Base-by-base conservation (phyloP, 2,329 filamentous ascomycete species). In the Parascedosporium putredinis region DNA sequence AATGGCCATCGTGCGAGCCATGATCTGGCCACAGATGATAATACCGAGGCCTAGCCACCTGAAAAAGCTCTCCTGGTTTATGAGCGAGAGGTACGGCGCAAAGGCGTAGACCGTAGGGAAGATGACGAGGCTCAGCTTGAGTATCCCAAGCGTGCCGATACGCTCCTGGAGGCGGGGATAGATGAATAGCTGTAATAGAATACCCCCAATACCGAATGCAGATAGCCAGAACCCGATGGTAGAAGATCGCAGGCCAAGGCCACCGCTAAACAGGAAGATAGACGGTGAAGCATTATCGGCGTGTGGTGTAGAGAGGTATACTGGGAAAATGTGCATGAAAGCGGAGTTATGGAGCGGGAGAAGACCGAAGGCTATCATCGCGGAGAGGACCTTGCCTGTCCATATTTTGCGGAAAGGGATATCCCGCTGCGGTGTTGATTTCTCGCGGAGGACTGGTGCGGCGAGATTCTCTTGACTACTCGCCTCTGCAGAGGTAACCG, bases 331-430 rank as follows among this genome's bases (percentile, higher is more conserved):
- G 42, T 78, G 72, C 58, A 79, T 77, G 64, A 83, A 84, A 18
- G 79, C 75, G 51, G 74, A 76, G 60, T 81, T 76, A 63, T 84
- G 81, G 53, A 83, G 72, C 44, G 79, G 77, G 33, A 83, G 72
- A 40, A 83, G 57, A 4, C 60, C 64, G 34, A 66, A 64, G 6
- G 63, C 63, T 12, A 67, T 56, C 18, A 66, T 55, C 2, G 64
- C 60, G 2, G 60, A 63, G 5, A 65, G 36, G 8, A 67, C 65
- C 9, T 56, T 56, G n/a, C 55, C 56, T 9, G 66, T 64, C 50
- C 60, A 60, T 44, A 58, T 59, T 29, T 47, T 50, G 24, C 52
- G 55, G 45, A 58, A 60, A 4, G 55, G 49, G 10, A 18, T 49
- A 5, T 38, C 49, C 51, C 22, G 20, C 22, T 12, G 16, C 33